Base-by-base conservation (phyloP, 2,329 filamentous ascomycete species). In the Mycosphaerelloides madeirae region DNA sequence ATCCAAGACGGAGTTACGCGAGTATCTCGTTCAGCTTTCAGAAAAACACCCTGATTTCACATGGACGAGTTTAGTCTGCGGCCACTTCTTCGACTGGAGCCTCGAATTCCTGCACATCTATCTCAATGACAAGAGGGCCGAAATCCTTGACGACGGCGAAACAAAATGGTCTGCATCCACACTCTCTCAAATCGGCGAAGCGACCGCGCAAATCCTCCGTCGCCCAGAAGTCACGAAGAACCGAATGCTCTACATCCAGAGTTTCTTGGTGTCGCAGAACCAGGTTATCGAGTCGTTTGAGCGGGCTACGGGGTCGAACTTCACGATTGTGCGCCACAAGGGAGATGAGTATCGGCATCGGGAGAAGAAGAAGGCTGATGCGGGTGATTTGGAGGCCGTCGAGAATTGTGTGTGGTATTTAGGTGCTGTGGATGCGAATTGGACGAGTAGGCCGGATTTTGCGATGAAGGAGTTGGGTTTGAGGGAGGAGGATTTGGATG, bases 11-110 rank as follows among this genome's bases (percentile, higher is more conserved):
- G 54, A 45, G n/a, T 53, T 65, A 3, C 58, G 79, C 8, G 71
- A 79, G 29, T 79, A 81, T 48, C 66, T 83, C 15, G 69, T 74
- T 49, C 63, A 63, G 18, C 54, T 64, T 3, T 50, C 57, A 1
- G 73, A 54, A 64, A 15, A 50, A 11, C 33, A 55, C 19, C 66
- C 38, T 0, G 61, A 54, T 1, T 74, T 84, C 50, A 73, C 68
- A 22, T 85, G 81, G 80, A 83, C 78, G 1, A 76, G 69, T 2
- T 59, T 85, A 12, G 72, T 79, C 3, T 76, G 68, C 7, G 78
- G 80, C 0, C 65, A 75, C 2, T 79, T 84, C 61, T 81, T 84
- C 57, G 81, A 84, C 56, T 79, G 74, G 76, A 72, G 72, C 12
- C 65, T 82, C 31, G 72, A 73, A 2, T 73, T 78, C 48, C 57